A percentile compares a stretch with the other conserved stretches of the same genome.
Conservation (phyloP, 2,329 filamentous ascomycete genomes). For the Claviceps fusiformis region DNA sequence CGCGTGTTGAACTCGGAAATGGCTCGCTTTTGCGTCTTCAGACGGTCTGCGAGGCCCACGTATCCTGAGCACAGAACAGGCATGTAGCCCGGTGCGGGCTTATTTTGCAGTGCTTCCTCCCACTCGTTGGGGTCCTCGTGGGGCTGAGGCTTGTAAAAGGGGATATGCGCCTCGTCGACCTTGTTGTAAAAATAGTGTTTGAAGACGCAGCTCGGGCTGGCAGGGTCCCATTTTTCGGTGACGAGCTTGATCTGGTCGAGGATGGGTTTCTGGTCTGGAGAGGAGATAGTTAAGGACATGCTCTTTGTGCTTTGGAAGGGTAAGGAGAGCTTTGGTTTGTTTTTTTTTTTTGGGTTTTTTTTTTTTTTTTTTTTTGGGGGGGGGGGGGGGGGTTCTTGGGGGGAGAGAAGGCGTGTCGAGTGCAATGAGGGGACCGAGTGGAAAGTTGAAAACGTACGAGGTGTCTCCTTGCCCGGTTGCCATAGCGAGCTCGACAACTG, state of each 20-base stretch:
- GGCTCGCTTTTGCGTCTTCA: slow-evolving; percentile 57
- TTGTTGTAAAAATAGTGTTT: slow-evolving; percentile 83
- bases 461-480: slow-evolving; percentile 37
- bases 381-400: too few relatives aligned
- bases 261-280: slow-evolving; percentile 52
- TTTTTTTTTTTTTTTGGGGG: too few relatives aligned
- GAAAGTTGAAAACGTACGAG: slow-evolving; percentile 31
- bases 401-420: too few relatives aligned
- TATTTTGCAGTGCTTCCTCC: slow-evolving; percentile 71
- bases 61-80: slow-evolving; percentile 67
- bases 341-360: too few relatives aligned
- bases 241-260: slow-evolving; percentile 61
- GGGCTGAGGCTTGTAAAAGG: slow-evolving; percentile 58
- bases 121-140: slow-evolving; percentile 65
- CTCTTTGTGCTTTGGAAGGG: neutral
- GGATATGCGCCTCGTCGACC: slow-evolving; percentile 59
- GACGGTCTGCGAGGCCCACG: slow-evolving; percentile 53
- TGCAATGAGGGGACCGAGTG: too few relatives aligned
- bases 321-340: too few relatives aligned
- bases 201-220: slow-evolving; percentile 56
- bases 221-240: slow-evolving; percentile 60
- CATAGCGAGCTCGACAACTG: slow-evolving; percentile 37
- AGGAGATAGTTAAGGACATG: neutral
- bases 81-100: slow-evolving; percentile 63
- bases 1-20: slow-evolving; percentile 57